phyloP scores from a whole-genome alignment of 768 basidiomycete genomes.

The Phanerochaete sordida region DNA sequence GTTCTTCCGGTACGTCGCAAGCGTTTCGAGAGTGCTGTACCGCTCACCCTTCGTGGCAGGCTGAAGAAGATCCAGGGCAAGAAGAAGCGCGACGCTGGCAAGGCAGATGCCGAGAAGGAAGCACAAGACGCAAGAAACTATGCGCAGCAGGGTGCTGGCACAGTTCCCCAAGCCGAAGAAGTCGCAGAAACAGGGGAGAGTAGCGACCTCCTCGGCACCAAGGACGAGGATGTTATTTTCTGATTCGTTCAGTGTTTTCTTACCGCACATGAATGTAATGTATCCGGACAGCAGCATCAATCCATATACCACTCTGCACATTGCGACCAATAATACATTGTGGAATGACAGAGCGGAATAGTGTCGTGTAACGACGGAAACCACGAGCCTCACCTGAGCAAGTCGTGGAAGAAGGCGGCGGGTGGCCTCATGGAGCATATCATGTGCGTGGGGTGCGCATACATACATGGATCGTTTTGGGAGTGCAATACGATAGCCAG shows the following conservation, averaged over 20 bases:
- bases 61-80: slow-evolving; percentile 97
- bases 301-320: slow-evolving; percentile 11
- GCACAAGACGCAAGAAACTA: background rate
- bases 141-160: background rate
- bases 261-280: background rate
- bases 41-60: slow-evolving; percentile 35
- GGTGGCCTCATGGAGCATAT: slow-evolving; percentile 48
- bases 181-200: slow-evolving; percentile 31
- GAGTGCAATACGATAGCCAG: slow-evolving; percentile 27
- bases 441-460: slow-evolving; percentile 46
- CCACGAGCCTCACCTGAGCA: slow-evolving; percentile 7
- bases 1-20: slow-evolving; percentile 67
- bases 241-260: slow-evolving; percentile 36
- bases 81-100: slow-evolving; percentile 77
- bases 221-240: slow-evolving; percentile 94
- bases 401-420: slow-evolving; percentile 10
- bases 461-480: slow-evolving; percentile 67
- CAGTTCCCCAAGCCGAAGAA: slow-evolving; percentile 19
- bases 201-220: slow-evolving; percentile 72
- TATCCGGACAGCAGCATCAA: background rate
- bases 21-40: background rate
- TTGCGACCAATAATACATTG: slow-evolving; percentile 7
- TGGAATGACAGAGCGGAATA: background rate
- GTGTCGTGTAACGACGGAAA: background rate
- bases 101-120: slow-evolving; percentile 22